phyloP scores from a whole-genome alignment of 1,284 basidiomycete genomes.

The Chiua sp. region DNA sequence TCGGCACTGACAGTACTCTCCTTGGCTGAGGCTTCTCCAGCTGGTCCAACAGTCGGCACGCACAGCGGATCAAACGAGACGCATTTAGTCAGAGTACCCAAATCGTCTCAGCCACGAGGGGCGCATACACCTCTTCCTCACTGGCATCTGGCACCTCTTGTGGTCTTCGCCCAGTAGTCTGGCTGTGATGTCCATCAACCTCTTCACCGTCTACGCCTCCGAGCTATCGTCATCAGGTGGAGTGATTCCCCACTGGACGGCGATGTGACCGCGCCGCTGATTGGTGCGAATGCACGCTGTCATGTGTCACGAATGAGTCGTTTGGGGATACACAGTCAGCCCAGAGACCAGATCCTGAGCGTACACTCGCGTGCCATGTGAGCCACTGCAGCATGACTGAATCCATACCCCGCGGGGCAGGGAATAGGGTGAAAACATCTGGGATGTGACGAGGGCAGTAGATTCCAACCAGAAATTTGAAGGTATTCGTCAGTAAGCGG shows the following conservation, averaged over 20 bases:
- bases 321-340: too few species aligned
- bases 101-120: too few species aligned
- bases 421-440: background rate
- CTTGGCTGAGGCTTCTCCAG: conserved; percentile 39
- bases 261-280: too few species aligned
- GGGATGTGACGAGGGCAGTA: conserved; percentile 9
- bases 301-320: too few species aligned
- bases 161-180: conserved; percentile 46
- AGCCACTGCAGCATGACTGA: conserved; percentile 7
- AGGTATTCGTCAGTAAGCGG: conserved; percentile 61
- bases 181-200: conserved; percentile 62
- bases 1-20: conserved; percentile 46
- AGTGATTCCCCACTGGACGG: too few species aligned
- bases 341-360: conserved; percentile 39
- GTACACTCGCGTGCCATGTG: too few species aligned
- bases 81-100: too few species aligned
- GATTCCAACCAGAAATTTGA: conserved; percentile 78
- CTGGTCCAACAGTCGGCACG: conserved; percentile 52
- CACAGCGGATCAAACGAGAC: conserved; percentile 69
- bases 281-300: too few species aligned
- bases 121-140: too few species aligned
- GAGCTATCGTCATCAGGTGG: conserved; percentile 49
- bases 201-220: too few species aligned
- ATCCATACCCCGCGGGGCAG: background rate
- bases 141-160: conserved; percentile 38